Evolutionary conservation across 2,329 filamentous ascomycete genomes (phyloP), one percentile per base, ranked within the genome.

Genomic region (Sphaerostilbella broomeana): DNA sequence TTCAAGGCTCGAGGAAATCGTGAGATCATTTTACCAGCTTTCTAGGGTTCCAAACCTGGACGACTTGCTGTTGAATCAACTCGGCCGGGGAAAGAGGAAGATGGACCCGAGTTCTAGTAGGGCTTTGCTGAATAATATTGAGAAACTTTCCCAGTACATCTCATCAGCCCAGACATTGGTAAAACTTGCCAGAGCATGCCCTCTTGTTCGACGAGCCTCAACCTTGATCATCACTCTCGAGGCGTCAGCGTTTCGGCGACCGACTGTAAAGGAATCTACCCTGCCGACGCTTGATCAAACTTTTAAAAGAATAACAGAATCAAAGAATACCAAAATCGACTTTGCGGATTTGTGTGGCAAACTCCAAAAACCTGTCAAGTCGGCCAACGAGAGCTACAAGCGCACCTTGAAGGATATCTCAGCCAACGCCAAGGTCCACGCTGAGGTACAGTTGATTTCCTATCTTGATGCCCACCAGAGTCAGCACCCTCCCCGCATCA

Each of bases 381-480:
- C 28, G 9, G 28, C 28, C 9, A 31, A 17, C 28, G 7, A 13
- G 15, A 31, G 13, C n/a, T 31, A 16, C 18, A 10, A 17, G 15
- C 11, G 13, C 6, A 8, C 7, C 5, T 11, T 31, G 7, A 6
- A 31, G 15, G 18, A 31, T 16, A 31, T 17, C 6, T 16, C 17
- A 16, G 28, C 13, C 13, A 31, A 18, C 11, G 16, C 40, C 3
- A 51, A 37, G 21, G 35, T 52, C 5, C 48, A 53, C 20, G 48
- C 50, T 7, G 51, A 53, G 32, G 46, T 52, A 4, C 50, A 52
- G 29, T 47, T 52, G 12, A 28, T 47, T 2, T 49, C 47, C 38
- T 38, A 53, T 17, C 26, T 51, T 2, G 39, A 47, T 4, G 22
- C 29, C 13, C 39, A 38, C 9, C 25, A 18, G 27, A 22, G n/a